Conservation (phyloP, 202 grass and related monocot genomes). For the Zoysia matrella region DNA sequence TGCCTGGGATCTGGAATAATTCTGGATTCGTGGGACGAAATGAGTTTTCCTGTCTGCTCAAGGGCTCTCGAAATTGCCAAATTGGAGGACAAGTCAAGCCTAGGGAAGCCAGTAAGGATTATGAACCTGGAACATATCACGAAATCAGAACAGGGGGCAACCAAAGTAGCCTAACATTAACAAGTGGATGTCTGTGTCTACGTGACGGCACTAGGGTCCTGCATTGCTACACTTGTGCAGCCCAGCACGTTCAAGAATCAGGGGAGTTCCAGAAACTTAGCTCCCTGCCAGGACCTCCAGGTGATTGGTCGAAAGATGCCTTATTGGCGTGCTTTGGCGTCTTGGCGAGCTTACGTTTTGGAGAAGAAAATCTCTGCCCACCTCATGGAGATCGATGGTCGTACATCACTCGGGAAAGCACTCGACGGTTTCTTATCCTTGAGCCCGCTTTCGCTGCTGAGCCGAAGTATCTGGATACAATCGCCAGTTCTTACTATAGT, state of each 20-base stretch:
- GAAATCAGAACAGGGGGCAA: slow-evolving; percentile 24
- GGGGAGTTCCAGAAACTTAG: slow-evolving; percentile 8
- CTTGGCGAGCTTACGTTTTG: slow-evolving; percentile 7
- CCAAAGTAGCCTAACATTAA: slow-evolving; percentile 36
- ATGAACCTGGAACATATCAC: slow-evolving; percentile 65
- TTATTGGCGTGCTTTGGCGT: background rate
- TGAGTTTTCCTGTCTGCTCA: slow-evolving; percentile 14
- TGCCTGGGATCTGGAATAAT: slow-evolving; percentile 93
- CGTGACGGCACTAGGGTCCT: no score
- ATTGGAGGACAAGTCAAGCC: slow-evolving; percentile 80
- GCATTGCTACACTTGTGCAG: no score
- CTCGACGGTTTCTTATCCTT: background rate
- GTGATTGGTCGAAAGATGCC: background rate
- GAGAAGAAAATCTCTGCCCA: background rate
- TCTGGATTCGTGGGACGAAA: slow-evolving; percentile 71
- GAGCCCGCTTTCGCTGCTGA: background rate
- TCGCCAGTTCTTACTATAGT: background rate
- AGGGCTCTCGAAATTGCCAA: background rate
- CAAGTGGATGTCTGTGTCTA: background rate
- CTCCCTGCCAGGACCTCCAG: background rate
- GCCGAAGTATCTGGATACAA: slow-evolving; percentile 10
- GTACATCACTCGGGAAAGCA: slow-evolving; percentile 18
- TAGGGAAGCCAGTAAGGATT: slow-evolving; percentile 90
- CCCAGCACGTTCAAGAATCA: background rate
- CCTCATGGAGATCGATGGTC: background rate